phyloP scores from a whole-genome alignment of 2,329 filamentous ascomycete genomes.

The Didymella arachidicola region DNA sequence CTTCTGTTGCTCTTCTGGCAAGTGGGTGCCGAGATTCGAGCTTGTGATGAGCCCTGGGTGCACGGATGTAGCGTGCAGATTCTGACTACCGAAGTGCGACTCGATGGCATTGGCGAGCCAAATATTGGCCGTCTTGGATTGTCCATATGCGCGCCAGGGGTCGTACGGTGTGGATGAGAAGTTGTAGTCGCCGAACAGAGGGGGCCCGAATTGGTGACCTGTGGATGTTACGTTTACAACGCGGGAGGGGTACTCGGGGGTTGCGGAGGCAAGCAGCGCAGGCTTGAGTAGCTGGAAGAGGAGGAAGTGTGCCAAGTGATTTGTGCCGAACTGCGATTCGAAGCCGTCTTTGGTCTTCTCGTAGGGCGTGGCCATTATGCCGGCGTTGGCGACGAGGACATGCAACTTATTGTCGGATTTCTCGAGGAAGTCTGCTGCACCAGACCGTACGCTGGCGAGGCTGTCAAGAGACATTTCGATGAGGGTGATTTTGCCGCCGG shows the following conservation, averaged over 20 bases:
- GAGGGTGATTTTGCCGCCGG: slow-evolving; percentile 29
- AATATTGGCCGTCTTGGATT: slow-evolving; percentile 61
- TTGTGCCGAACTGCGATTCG: slow-evolving; percentile 62
- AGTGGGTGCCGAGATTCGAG: slow-evolving; percentile 17
- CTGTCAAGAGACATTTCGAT: slow-evolving; percentile 36
- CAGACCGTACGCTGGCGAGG: slow-evolving; percentile 30
- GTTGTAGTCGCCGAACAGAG: slow-evolving; percentile 54
- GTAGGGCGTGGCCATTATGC: slow-evolving; percentile 37
- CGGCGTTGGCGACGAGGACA: slow-evolving; percentile 32
- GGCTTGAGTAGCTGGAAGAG: slow-evolving; percentile 61
- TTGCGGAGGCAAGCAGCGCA: slow-evolving; percentile 52
- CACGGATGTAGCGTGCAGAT: slow-evolving; percentile 28
- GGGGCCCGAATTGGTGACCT: slow-evolving; percentile 48
- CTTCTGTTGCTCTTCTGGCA: slow-evolving; percentile 13
- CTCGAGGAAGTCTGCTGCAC: slow-evolving; percentile 30
- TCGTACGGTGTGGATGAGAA: slow-evolving; percentile 47
- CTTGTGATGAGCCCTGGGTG: slow-evolving; percentile 34
- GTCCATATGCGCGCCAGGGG: slow-evolving; percentile 55
- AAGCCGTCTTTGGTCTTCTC: slow-evolving; percentile 46
- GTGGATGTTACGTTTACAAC: slow-evolving; percentile 58
- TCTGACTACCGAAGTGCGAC: slow-evolving; percentile 18
- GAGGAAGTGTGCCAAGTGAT: slow-evolving; percentile 64
- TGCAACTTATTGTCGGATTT: slow-evolving; percentile 28
- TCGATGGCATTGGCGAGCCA: slow-evolving; percentile 35
- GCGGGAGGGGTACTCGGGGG: slow-evolving; percentile 51